A percentile compares a stretch with the other conserved stretches of the same genome.
Evolutionary conservation across 805 yeast species (phyloP).

Genomic region (Lipomyces yamanashiensis): DNA sequence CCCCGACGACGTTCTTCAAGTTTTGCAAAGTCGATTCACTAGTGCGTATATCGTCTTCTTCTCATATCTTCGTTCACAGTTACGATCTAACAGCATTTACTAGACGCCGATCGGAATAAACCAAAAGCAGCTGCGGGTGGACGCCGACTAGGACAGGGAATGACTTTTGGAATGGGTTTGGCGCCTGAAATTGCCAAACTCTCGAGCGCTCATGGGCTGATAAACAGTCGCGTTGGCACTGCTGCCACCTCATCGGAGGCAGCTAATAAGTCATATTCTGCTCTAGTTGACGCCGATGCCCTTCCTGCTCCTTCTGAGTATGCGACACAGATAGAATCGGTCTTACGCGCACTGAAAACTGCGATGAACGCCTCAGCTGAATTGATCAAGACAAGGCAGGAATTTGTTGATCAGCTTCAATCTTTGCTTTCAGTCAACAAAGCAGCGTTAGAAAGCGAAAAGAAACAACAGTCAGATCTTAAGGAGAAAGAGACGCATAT

Average conservation of each 20-base stretch:
- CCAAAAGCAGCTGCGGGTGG: conserved; percentile 29
- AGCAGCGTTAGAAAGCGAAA: conserved; percentile 40
- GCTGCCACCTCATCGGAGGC: conserved; percentile 15
- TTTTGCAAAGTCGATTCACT: conserved; percentile 41
- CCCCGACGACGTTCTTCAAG: conserved; percentile 42
- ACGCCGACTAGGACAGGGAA: conserved; percentile 32
- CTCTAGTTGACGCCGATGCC: conserved; percentile 40
- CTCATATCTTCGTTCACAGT: not conserved
- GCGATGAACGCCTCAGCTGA: conserved; percentile 41
- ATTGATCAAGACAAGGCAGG: conserved; percentile 39
- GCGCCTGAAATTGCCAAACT: conserved; percentile 35
- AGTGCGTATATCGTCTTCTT: conserved; percentile 11
- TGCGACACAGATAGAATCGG: conserved; percentile 39
- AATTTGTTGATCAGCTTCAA: conserved; percentile 42
- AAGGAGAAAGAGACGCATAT: conserved; percentile 42
- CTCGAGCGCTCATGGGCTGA: conserved; percentile 18
- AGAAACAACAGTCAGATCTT: conserved; percentile 41
- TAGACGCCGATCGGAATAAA: conserved; percentile 25
- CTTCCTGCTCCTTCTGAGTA: conserved; percentile 47
- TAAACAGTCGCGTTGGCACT: conserved; percentile 16
- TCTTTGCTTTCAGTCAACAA: conserved; percentile 41
- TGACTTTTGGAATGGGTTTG: conserved; percentile 29
- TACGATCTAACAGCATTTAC: not conserved
- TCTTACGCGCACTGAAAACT: conserved; percentile 38
- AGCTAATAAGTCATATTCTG: conserved; percentile 27